Evolutionary conservation across 257 asterid genomes (phyloP), one percentile per base, ranked within the genome.

Genomic region (Solanum tacnaense): DNA sequence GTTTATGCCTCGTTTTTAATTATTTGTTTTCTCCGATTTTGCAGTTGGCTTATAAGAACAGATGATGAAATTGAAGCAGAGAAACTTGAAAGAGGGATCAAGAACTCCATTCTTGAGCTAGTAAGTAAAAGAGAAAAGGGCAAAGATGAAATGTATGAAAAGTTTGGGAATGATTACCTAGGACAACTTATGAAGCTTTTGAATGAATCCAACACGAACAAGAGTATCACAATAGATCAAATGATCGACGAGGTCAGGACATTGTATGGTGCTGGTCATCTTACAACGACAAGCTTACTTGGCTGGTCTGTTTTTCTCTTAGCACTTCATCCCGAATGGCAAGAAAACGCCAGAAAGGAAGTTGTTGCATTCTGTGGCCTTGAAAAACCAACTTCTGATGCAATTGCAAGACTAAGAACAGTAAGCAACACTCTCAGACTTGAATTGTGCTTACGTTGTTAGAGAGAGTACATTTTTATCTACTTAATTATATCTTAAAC

Each of bases 51-150:
- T 5, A 9, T 86, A 35, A 95, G 81, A 87, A 89, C 92, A 3
- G 85, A 86, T 0, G 97, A 94, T 65, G 98, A 94, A 81, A 88
- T 92, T 87, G 93, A 92, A 87, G 94, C 98, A 11, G 93, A 92
- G 91, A 90, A 88, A 25, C 92, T 94, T 9, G 94, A 91, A 15
- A 25, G 79, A 78, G 83, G 87, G 73, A 92, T 94, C 88, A 95
- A 91, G 89, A 85, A 41, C 83, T 92, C 93, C 7, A 88, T 94
- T 52, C 88, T 92, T 16, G 94, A 92, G 86, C 91, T 93, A 11
- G 92, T 88, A 6, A 88, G 67, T 91, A 87, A 90, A 89, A 91
- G 96, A 89, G 90, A 86, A 90, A 76, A 71, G 67, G 82, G 16
- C 4, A 84, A 65, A 36, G 71, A 85, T 23, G 89, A 83, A 25